phyloP scores from a whole-genome alignment of 2,329 filamentous ascomycete species.

The Alternaria burnsii region DNA sequence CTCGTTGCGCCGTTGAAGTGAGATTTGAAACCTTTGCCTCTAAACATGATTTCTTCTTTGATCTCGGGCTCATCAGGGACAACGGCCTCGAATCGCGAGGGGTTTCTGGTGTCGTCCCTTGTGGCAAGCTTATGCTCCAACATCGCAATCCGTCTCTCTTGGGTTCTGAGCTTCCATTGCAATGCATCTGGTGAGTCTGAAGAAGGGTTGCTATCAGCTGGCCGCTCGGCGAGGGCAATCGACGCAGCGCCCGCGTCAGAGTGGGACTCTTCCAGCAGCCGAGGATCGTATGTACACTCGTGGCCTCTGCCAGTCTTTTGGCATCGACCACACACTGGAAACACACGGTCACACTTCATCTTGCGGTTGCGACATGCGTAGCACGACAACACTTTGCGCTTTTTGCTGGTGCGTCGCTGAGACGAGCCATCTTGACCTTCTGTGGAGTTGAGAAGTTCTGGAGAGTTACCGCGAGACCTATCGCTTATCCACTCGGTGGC shows the following conservation, averaged over 20 bases:
- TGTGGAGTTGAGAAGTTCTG: slow-evolving; percentile 33
- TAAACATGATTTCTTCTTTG: slow-evolving; percentile 53
- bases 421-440: slow-evolving; percentile 33
- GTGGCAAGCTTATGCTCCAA: slow-evolving; percentile 42
- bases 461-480: slow-evolving; percentile 45
- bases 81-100: slow-evolving; percentile 27
- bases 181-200: slow-evolving; percentile 28
- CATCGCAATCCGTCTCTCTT: slow-evolving; percentile 43
- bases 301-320: slow-evolving; percentile 54
- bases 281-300: slow-evolving; percentile 53
- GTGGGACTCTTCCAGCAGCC: slow-evolving; percentile 45
- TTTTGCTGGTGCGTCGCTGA: slow-evolving; percentile 53
- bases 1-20: slow-evolving; percentile 56
- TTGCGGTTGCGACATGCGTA: slow-evolving; percentile 58
- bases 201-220: slow-evolving; percentile 6
- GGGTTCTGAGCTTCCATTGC: slow-evolving; percentile 39
- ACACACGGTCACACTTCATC: slow-evolving; percentile 57
- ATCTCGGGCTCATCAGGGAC: slow-evolving; percentile 24
- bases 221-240: slow-evolving; percentile 14
- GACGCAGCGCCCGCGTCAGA: slow-evolving; percentile 30
- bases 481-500: slow-evolving; percentile 29
- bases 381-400: slow-evolving; percentile 58
- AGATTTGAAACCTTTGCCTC: slow-evolving; percentile 57
- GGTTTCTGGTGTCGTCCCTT: slow-evolving; percentile 28
- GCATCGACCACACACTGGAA: slow-evolving; percentile 56